phyloP scores from a whole-genome alignment of 2,329 filamentous ascomycete genomes.

The Talaromyces verruculosus region DNA sequence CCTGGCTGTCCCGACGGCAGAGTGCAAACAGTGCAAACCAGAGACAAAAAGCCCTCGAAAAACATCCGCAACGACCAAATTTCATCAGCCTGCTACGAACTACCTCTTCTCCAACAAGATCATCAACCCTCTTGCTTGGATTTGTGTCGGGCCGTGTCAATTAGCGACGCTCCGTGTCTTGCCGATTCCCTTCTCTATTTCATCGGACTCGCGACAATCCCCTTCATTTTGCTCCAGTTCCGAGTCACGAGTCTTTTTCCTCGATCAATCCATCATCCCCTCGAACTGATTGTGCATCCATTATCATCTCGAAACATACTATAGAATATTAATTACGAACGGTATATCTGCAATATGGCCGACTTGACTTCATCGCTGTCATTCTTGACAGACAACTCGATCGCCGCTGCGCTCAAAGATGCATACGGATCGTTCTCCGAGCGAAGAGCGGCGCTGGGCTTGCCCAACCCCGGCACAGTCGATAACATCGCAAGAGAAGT shows the following conservation, averaged over 20 bases:
- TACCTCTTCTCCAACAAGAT: constrained; percentile 6
- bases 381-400: constrained; percentile 71
- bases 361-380: constrained; percentile 54
- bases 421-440: constrained; percentile 79
- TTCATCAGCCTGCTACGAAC: constrained; percentile 16
- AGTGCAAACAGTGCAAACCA: constrained; percentile 21
- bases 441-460: constrained; percentile 80
- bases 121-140: constrained; percentile 12
- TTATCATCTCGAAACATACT: neutral
- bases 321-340: neutral
- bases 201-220: neutral
- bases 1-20: neutral
- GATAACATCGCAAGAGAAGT: constrained; percentile 90
- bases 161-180: neutral
- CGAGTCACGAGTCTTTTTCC: constrained; percentile 14
- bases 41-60: constrained; percentile 4
- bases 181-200: neutral
- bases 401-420: constrained; percentile 69
- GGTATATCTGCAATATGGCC: constrained; percentile 35
- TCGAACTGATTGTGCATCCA: neutral
- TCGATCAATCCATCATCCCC: constrained; percentile 6
- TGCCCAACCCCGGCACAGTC: constrained; percentile 88
- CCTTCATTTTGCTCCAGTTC: neutral
- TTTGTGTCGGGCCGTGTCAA: constrained; percentile 12
- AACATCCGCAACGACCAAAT: constrained; percentile 21